phyloP scores from a whole-genome alignment of 1,284 basidiomycete species.

The Puccinia horiana region DNA sequence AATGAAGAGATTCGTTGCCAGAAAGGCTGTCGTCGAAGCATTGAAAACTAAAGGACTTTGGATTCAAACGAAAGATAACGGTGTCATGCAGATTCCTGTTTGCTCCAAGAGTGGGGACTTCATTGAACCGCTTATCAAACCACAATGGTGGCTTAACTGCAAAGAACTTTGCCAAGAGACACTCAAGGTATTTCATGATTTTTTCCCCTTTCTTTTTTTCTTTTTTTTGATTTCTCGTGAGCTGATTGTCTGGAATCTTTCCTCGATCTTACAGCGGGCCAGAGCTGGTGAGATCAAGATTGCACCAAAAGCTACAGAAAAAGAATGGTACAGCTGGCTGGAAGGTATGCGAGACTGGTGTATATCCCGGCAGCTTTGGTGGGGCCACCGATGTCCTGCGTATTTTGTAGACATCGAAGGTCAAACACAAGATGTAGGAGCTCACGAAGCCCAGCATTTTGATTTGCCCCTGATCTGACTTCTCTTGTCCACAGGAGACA shows the following conservation, averaged over 20 bases:
- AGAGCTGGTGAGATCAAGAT: slow-evolving; percentile 80
- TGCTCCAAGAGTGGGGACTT: slow-evolving; percentile 96
- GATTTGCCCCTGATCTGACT: not conserved
- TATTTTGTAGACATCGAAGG: slow-evolving; percentile 90
- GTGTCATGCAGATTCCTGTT: slow-evolving; percentile 82
- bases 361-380: slow-evolving; percentile 98
- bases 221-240: not conserved
- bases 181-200: slow-evolving; percentile 67
- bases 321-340: slow-evolving; percentile 96
- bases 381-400: slow-evolving; percentile 95
- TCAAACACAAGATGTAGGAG: slow-evolving; percentile 70
- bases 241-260: not conserved
- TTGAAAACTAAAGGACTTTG: slow-evolving; percentile 84
- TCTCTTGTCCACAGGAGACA: slow-evolving; percentile 61
- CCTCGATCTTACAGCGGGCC: slow-evolving; percentile 68
- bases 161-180: slow-evolving; percentile 87
- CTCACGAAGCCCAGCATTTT: not conserved
- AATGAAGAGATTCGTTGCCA: slow-evolving; percentile 93
- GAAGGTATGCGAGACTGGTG: slow-evolving; percentile 99
- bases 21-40: slow-evolving; percentile 78
- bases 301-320: slow-evolving; percentile 79
- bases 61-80: slow-evolving; percentile 90
- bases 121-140: slow-evolving; percentile 93
- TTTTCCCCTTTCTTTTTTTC: slow-evolving; percentile 15
- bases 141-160: slow-evolving; percentile 99